Percentiles rank a stretch among this genome's conserved stretches.
Conservation (phyloP, 768 basidiomycete species). For the Cyclocybe aegerita region DNA sequence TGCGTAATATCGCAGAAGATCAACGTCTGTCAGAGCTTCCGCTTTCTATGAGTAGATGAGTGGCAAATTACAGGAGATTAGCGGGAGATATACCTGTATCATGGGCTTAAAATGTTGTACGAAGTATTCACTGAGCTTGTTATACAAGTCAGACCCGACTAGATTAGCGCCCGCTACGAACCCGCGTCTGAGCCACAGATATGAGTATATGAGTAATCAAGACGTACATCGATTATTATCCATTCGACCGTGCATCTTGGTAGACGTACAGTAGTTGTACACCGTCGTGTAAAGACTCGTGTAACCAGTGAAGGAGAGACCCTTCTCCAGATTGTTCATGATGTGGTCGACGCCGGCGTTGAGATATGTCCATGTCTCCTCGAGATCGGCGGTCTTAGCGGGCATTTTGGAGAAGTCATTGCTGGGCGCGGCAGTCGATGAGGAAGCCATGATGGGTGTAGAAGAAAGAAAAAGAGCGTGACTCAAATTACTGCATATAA, state of each 20-base stretch:
- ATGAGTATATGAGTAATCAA: constrained; percentile 33
- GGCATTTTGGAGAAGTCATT: constrained; percentile 52
- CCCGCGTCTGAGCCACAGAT: constrained; percentile 25
- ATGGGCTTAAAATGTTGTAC: constrained; percentile 76
- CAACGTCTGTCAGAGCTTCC: constrained; percentile 81
- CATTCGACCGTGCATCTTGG: constrained; percentile 67
- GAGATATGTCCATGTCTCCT: constrained; percentile 87
- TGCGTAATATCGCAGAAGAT: constrained; percentile 91
- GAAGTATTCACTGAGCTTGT: constrained; percentile 90
- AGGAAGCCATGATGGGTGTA: constrained; percentile 32
- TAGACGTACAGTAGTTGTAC: constrained; percentile 98
- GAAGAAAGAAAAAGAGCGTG: constrained; percentile 18
- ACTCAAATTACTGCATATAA: constrained; percentile 17
- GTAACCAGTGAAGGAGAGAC: constrained; percentile 69
- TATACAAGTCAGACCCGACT: constrained; percentile 97
- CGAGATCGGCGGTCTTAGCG: constrained; percentile 67
- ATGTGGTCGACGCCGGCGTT: constrained; percentile 87
- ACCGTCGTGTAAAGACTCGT: constrained; percentile 88
- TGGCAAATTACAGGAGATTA: constrained; percentile 10
- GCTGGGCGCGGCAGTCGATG: constrained; percentile 26
- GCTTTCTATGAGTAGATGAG: constrained; percentile 55
- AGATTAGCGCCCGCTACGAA: constrained; percentile 85
- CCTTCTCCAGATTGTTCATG: constrained; percentile 85
- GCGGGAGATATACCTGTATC: constrained; percentile 39
- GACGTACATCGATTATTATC: constrained; percentile 70